Percentiles rank a stretch among this genome's conserved stretches.
Conservation (phyloP, 257 asterid genomes). For the Solanum pennellii region DNA sequence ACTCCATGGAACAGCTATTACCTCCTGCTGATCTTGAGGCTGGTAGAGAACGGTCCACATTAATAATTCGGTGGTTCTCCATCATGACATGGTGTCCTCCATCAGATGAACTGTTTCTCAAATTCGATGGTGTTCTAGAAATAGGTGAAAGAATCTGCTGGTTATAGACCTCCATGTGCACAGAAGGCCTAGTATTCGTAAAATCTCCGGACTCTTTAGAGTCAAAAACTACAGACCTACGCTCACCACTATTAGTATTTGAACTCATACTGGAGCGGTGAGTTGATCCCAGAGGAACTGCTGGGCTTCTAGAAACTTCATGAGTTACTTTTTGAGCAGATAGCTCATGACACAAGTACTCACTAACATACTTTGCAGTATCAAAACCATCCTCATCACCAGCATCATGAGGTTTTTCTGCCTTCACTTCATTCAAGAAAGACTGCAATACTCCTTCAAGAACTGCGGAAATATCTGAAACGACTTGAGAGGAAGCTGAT, state of each 20-base stretch:
- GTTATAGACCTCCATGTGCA: constrained; percentile 49
- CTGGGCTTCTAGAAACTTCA: constrained; percentile 31
- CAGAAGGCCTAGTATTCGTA: constrained; percentile 24
- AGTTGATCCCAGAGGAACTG: constrained; percentile 15
- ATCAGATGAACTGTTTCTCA: constrained; percentile 45
- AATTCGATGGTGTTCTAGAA: constrained; percentile 50
- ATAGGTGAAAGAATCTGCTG: constrained; percentile 57
- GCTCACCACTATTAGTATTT: constrained; percentile 27
- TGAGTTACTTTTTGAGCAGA: constrained; percentile 40
- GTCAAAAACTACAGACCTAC: constrained; percentile 35
- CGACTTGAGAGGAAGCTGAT: constrained; percentile 54
- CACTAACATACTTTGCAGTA: constrained; percentile 34
- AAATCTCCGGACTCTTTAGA: constrained; percentile 39
- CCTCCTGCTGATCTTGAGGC: constrained; percentile 34
- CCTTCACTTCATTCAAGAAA: constrained; percentile 40
- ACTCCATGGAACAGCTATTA: constrained; percentile 42
- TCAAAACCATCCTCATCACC: constrained; percentile 26
- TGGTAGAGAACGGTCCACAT: constrained; percentile 24
- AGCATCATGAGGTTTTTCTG: constrained; percentile 29
- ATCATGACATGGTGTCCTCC: constrained; percentile 35
- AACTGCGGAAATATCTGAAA: constrained; percentile 47
- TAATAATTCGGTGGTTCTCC: constrained; percentile 45
- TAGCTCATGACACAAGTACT: constrained; percentile 23
- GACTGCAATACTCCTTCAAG: constrained; percentile 60
- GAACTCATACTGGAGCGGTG: constrained; percentile 16